Base-by-base conservation (phyloP, 225 moss, liverwort and hornwort genomes). In the Bryum argenteum region DNA sequence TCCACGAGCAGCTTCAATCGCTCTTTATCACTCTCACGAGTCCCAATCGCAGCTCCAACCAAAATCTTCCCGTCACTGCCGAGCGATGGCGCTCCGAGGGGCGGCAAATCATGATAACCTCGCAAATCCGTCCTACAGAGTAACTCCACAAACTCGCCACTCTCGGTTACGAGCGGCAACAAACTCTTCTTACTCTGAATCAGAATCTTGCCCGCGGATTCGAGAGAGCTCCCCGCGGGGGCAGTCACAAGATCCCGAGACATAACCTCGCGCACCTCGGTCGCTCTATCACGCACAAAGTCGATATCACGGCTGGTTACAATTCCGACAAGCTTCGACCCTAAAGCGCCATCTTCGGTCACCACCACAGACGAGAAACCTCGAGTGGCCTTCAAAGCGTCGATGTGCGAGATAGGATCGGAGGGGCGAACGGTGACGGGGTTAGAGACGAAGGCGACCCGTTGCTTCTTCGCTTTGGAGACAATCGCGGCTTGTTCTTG, bases 221-320 rank as follows among this genome's bases (percentile, higher is more conserved):
- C 67, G 19, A 91, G 79, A 11, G 72, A 41, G 6, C 66, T 61
- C 51, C 80, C 91, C 51, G 85, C 83, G 4, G 88, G 78, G 15
- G 88, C 94, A 3, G 88, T 87, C 21, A 91, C 66, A 6, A 94
- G 62, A 28, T 94, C 90, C 57, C 66, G 65, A 43, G 78, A 83
- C 94, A 94, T 91, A 11, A 94, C 87, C 60, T 90, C 91, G 33
- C 70, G 39, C 21, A 91, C 57, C 70, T 83, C 82, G 1, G 86
- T 91, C 28, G 58, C 61, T 61, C 87, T 76, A 48, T 78, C 81
- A 9, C 77, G 64, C 1, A 94, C 78, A 22, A 90, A 91, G 45
- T 91, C 91, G 5, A 75, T 80, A 51, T 94, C 91, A 23, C 91
- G 73, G 43, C 90, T 90, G n/a, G 94, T 94, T 11, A 89, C 94